phyloP scores from a whole-genome alignment of 73 alveolate species.

The Durusdinium trenchii region DNA sequence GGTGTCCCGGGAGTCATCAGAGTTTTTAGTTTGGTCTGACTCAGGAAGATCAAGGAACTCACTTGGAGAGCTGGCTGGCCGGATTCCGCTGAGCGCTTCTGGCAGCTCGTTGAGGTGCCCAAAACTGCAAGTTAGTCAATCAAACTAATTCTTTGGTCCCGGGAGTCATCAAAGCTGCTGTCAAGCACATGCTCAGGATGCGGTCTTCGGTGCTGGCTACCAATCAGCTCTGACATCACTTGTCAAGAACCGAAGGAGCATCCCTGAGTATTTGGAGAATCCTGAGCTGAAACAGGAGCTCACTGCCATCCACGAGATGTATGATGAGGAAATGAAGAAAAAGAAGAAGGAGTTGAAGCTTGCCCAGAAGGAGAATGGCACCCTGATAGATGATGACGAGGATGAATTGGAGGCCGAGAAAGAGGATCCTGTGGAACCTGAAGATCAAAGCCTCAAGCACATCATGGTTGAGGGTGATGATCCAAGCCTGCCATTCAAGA shows the following conservation, averaged over 20 bases:
- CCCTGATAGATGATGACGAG: no score
- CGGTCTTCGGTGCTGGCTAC: not conserved
- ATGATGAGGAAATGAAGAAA: not conserved
- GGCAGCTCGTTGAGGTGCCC: slow-evolving; percentile 5
- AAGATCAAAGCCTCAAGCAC: not conserved
- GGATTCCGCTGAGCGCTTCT: slow-evolving; percentile 11
- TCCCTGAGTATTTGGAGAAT: not conserved
- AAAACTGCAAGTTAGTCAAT: no score
- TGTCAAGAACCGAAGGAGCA: not conserved
- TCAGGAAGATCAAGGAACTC: not conserved
- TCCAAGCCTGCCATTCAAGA: not conserved
- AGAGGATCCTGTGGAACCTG: not conserved
- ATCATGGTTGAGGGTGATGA: not conserved
- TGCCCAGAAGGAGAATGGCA: not conserved
- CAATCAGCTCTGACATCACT: not conserved
- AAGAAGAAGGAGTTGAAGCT: not conserved
- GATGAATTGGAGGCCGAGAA: not conserved
- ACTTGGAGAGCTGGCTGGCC: slow-evolving; percentile 55
- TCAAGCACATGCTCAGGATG: slow-evolving; percentile 25
- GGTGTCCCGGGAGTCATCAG: not conserved
- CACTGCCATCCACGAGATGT: not conserved
- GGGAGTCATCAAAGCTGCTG: no score
- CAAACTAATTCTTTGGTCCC: no score
- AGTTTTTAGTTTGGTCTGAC: not conserved
- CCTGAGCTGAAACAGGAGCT: not conserved